Base-by-base conservation (phyloP, 805 yeast species). In the Candida xiaguanensis region DNA sequence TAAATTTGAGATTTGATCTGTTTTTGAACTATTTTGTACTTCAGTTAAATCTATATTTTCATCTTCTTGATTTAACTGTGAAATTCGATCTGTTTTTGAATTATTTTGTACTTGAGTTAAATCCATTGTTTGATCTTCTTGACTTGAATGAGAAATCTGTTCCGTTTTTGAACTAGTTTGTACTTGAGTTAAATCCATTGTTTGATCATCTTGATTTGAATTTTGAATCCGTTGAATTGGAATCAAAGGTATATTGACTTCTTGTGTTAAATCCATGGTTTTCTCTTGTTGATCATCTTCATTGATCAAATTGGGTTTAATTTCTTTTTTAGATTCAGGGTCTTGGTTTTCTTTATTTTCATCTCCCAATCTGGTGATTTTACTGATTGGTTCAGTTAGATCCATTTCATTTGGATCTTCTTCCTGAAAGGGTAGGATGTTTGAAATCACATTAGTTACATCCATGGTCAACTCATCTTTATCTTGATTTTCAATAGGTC, bases 391-490 rank as follows among this genome's bases (percentile, higher is more conserved):
- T 28, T 43, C 42, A 11, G 61, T 53, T 14, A 55, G 31, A n/a
- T 56, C 59, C 60, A 56, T 56, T 6, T 44, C 39, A 15, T 23
- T 32, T 17, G 47, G 51, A 14, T 46, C 50, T 2, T 44, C 42
- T 5, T 20, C 31, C 5, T 36, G 26, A 23, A 11, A 6, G 8
- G 11, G 22, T 28, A 20, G 18, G 33, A 31, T 32, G 22, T 24
- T 25, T 6, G 22, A 41, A 45, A n/a, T 3, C 12, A 31, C 40
- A 19, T 36, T 31, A 15, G 47, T 43, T 3, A 53, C 29, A 22
- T 55, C 56, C 56, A 55, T 52, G 5, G 49, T 46, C 9, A 43
- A 38, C 23, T 38, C 36, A 2, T 24, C 16, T n/a, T 23, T 22
- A 15, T 47, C 53, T 24, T 58, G 51, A 18, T 58, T 63, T 7